A percentile compares a stretch with the other conserved stretches of the same genome.
Conservation (phyloP, 345 rosid genomes). For the Luvunga scandens region DNA sequence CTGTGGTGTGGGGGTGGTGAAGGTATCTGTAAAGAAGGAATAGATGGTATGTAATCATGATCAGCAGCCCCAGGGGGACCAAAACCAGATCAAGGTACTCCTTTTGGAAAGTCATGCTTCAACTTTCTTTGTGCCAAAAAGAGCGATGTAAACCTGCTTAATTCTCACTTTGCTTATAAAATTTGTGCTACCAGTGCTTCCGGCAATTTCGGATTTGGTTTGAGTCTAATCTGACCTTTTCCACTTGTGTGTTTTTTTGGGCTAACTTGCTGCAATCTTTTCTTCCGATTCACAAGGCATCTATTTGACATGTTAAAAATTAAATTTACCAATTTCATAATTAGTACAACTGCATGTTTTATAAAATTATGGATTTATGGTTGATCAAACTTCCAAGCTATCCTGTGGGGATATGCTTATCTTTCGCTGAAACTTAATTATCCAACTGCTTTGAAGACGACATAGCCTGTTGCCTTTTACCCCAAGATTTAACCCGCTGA, state of each 20-base stretch:
- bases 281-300: not conserved
- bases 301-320: too few relatives aligned
- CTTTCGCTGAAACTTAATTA: too few relatives aligned
- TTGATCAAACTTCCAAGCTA: too few relatives aligned
- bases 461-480: too few relatives aligned
- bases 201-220: not conserved
- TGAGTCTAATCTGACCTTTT: not conserved
- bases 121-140: not conserved
- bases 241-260: not conserved
- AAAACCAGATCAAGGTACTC: constrained; percentile 64
- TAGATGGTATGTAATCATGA: constrained; percentile 63
- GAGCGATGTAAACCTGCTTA: not conserved
- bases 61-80: constrained; percentile 57
- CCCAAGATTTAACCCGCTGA: too few relatives aligned
- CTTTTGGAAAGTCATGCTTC: constrained; percentile 38
- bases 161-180: not conserved
- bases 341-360: too few relatives aligned
- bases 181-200: not conserved
- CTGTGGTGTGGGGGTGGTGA: constrained; percentile 57
- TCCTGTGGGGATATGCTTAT: too few relatives aligned
- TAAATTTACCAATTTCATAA: too few relatives aligned
- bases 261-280: not conserved
- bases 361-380: too few relatives aligned
- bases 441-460: too few relatives aligned
- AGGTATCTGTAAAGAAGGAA: constrained; percentile 57